These are phyloP conservation scores for Coemansia sp. DNA, from an alignment of 192 early-diverging fungal genomes.

Conservation along the genomic window DNA sequence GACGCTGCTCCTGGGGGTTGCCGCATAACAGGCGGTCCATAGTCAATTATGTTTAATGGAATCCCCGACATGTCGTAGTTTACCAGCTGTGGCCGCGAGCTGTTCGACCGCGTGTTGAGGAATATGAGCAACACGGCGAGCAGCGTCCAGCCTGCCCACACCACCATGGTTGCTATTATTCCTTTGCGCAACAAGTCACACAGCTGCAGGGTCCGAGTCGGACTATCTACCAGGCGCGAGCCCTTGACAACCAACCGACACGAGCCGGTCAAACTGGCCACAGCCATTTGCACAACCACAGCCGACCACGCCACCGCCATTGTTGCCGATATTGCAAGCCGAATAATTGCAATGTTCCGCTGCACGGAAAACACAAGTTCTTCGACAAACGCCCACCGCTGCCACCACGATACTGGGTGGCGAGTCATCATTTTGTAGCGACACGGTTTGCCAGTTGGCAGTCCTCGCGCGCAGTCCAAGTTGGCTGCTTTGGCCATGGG, in stretches of 20 bases:
- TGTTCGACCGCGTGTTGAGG: conserved; percentile 26
- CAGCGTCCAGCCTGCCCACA: conserved; percentile 36
- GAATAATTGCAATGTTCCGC: conserved; percentile 37
- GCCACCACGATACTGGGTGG: conserved; percentile 32
- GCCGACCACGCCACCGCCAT: conserved; percentile 36
- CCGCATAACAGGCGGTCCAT: neutral
- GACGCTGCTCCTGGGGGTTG: neutral
- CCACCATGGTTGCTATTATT: conserved; percentile 13
- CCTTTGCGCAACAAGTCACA: conserved; percentile 42
- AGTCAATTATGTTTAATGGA: conserved; percentile 13
- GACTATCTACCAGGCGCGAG: neutral
- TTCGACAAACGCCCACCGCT: conserved; percentile 30
- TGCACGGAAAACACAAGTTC: conserved; percentile 28
- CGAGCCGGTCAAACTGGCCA: conserved; percentile 27
- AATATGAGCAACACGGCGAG: conserved; percentile 28
- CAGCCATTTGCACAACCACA: conserved; percentile 24
- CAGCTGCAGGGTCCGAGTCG: neutral
- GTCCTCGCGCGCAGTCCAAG: neutral
- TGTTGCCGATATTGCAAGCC: conserved; percentile 17
- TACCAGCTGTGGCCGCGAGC: conserved; percentile 1
- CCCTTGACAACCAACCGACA: conserved; percentile 24
- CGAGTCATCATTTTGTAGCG: conserved; percentile 4
- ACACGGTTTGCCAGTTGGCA: conserved; percentile 7
- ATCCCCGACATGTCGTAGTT: conserved; percentile 13
- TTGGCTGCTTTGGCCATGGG: conserved; percentile 4